Percentiles rank a stretch among this genome's conserved stretches.
phyloP scores from a whole-genome alignment of 208 protist genomes.

The Acanthamoeba rhysodes region DNA sequence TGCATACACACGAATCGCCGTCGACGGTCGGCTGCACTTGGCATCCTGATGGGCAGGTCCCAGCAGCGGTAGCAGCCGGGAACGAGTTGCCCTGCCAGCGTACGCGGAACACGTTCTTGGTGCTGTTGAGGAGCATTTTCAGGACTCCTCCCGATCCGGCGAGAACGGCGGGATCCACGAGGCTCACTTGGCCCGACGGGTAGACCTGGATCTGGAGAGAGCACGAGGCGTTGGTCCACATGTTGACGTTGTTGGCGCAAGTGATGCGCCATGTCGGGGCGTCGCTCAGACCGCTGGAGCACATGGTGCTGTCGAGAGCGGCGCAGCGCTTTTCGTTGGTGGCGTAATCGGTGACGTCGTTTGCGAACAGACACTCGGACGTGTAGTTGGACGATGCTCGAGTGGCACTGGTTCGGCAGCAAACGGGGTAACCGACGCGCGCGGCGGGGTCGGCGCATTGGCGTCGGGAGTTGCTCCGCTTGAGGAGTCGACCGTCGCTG shows the following conservation, averaged over 20 bases:
- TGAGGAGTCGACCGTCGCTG: neutral
- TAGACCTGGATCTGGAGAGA: constrained; percentile 30
- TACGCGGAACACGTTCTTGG: constrained; percentile 51
- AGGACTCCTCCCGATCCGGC: neutral
- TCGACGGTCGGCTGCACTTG: neutral
- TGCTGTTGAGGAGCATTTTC: neutral
- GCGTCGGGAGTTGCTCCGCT: neutral
- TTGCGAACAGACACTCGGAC: constrained; percentile 50
- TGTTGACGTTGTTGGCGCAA: neutral
- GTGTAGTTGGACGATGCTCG: constrained; percentile 39
- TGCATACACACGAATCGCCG: constrained; percentile 62
- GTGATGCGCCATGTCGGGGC: neutral
- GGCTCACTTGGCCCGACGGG: neutral
- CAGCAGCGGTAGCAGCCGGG: neutral
- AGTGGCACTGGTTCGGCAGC: constrained; percentile 24
- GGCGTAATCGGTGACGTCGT: constrained; percentile 46
- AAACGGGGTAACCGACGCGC: neutral
- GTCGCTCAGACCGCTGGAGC: neutral
- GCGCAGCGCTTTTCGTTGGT: constrained; percentile 48
- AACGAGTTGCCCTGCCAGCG: constrained; percentile 45
- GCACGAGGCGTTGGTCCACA: constrained; percentile 33
- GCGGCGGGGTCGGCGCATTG: constrained; percentile 47
- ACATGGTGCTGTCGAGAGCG: neutral
- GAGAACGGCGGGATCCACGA: constrained; percentile 36
- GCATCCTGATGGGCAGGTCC: constrained; percentile 2